phyloP scores from a whole-genome alignment of 306 rosid genomes.

The Quercus wislizeni region DNA sequence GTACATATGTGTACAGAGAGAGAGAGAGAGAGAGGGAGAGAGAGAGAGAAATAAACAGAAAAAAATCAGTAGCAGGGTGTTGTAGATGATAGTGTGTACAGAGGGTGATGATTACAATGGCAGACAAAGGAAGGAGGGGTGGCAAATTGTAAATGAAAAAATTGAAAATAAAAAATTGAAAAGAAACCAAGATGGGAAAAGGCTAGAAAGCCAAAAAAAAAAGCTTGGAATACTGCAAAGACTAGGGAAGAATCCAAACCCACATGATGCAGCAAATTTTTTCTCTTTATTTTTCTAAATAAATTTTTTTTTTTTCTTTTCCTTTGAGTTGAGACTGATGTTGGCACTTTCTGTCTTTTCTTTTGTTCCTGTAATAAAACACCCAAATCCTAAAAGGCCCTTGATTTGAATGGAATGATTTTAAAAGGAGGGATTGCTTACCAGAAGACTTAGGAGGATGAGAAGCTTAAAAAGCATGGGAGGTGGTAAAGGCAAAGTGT shows the following conservation, averaged over 20 bases:
- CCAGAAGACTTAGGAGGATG: slow-evolving; percentile 18
- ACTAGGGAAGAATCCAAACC: slow-evolving; percentile 38
- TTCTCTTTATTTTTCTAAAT: slow-evolving; percentile 1
- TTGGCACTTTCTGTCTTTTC: slow-evolving; percentile 51
- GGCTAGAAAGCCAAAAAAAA: slow-evolving; percentile 16
- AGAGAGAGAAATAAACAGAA: slow-evolving; percentile 2
- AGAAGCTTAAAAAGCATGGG: slow-evolving; percentile 29
- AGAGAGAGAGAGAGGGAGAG: slow-evolving; percentile 20
- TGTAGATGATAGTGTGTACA: slow-evolving; percentile 25
- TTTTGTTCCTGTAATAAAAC: slow-evolving; percentile 50
- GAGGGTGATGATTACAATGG: slow-evolving; percentile 48
- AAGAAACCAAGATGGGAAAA: slow-evolving; percentile 24
- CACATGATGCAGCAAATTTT: slow-evolving; percentile 28
- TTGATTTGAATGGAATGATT: slow-evolving; percentile 32
- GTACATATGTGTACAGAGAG: slow-evolving; percentile 24
- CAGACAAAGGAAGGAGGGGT: slow-evolving; percentile 28
- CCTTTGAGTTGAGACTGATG: slow-evolving; percentile 15
- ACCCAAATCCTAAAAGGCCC: slow-evolving; percentile 62
- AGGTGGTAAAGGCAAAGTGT: slow-evolving; percentile 24
- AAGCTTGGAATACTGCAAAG: slow-evolving; percentile 24
- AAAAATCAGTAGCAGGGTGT: slow-evolving; percentile 20
- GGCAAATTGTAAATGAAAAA: slow-evolving; percentile 28
- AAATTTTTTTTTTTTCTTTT: neutral
- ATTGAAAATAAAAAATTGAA: neutral
- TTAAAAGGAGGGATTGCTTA: slow-evolving; percentile 19